Evolutionary conservation across 1,284 basidiomycete genomes (phyloP), one percentile per base, ranked within the genome.

Genomic region (Porogramme epimiltina): DNA sequence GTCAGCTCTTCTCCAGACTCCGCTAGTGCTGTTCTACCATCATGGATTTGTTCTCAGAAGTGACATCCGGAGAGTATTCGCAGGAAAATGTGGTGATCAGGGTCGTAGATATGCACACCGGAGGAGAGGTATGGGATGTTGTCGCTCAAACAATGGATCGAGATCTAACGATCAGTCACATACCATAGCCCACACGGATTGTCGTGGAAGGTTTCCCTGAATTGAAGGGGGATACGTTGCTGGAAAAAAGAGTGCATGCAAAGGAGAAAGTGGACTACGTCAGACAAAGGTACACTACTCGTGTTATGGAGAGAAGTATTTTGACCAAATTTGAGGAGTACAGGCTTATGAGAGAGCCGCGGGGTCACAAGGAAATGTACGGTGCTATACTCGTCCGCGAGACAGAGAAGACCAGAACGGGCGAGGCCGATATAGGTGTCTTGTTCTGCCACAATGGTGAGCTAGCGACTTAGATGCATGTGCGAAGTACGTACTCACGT

Each of bases 311-410:
- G 28, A 6, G 6, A 31, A 6, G 28, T 31, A 31, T 13, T 8
- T 6, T 13, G 28, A 31, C 28, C 28, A 13, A 9, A 3, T n/a
- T 8, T 2, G 10, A 31, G 28, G 34, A 9, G 34, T 3, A 5
- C 42, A 73, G 72, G 28, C 45, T 74, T 45, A 75, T 74, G 72
- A 63, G 64, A 16, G 75, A 77, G 54, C 76, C 75, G 4, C 67
- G 75, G 34, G 75, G 75, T 3, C 76, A 77, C 51, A 58, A 59
- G 18, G 75, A 76, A 52, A 78, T 78, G 76, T 78, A 78, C 51
- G 75, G 76, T 4, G 75, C 73, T 15, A 71, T 76, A 38, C 62
- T 76, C 10, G 63, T 74, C 0, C 61, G 56, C 11, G 68, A 73
- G 36, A 75, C 73, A 0, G 73, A 75, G 59, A 43, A 71, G 25